A percentile compares a stretch with the other conserved stretches of the same genome.
These are phyloP conservation scores for Panicum miliaceum DNA, from an alignment of 176 grass and related monocot genomes.

Conservation along the genomic window DNA sequence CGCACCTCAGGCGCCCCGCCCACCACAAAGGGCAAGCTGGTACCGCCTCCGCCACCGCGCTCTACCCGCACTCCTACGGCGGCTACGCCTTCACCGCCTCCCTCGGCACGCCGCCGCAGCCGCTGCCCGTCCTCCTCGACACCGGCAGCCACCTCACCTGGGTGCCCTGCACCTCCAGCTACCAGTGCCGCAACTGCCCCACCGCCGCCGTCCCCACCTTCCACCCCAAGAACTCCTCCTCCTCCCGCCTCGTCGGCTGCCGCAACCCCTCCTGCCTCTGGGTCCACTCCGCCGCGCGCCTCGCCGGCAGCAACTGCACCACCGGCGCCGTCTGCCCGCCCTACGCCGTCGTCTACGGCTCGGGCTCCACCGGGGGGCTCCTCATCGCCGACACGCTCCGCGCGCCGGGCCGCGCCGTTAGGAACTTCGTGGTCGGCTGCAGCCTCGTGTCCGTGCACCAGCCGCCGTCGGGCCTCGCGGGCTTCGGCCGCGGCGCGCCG, in stretches of 20 bases:
- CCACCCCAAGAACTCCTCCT: slow-evolving; percentile 74
- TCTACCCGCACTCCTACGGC: slow-evolving; percentile 88
- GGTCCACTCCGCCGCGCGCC: slow-evolving; percentile 56
- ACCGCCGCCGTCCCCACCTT: slow-evolving; percentile 24
- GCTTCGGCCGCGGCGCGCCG: slow-evolving; percentile 69
- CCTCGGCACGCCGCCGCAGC: slow-evolving; percentile 70
- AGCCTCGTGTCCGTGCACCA: slow-evolving; percentile 81
- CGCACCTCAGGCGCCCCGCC: slow-evolving; percentile 35
- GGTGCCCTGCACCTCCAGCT: slow-evolving; percentile 76
- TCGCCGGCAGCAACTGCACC: slow-evolving; percentile 26
- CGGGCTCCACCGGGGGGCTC: slow-evolving; percentile 77
- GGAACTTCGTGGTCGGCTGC: slow-evolving; percentile 63
- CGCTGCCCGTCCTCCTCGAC: slow-evolving; percentile 74
- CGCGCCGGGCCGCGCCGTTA: slow-evolving; percentile 28
- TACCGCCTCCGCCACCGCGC: neutral
- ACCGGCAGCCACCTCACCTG: slow-evolving; percentile 80
- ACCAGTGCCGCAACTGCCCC: slow-evolving; percentile 67
- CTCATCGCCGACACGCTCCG: slow-evolving; percentile 70
- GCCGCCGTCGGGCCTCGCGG: slow-evolving; percentile 74
- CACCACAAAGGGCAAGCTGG: neutral
- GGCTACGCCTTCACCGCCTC: slow-evolving; percentile 79
- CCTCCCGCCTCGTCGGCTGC: slow-evolving; percentile 70
- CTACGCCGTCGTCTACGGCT: slow-evolving; percentile 80
- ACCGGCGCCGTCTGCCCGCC: slow-evolving; percentile 57
- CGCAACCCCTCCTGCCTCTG: slow-evolving; percentile 67